Evolutionary conservation across 1,139 yeast genomes (phyloP).

Genomic region (Suhomyces taliae): DNA sequence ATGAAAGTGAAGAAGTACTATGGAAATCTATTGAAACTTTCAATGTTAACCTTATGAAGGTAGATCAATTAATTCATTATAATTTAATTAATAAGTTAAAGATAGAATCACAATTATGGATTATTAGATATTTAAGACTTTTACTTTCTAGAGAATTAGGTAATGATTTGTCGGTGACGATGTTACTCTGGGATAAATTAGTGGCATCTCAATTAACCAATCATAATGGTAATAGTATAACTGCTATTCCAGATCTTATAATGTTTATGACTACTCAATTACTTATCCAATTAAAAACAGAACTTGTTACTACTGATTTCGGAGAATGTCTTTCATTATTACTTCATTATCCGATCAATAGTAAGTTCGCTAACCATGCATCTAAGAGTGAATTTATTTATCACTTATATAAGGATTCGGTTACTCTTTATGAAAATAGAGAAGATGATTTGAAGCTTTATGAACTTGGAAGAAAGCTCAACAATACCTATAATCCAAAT

Average conservation of each 20-base stretch:
- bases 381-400: conserved; percentile 21
- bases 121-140: conserved; percentile 62
- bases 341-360: conserved; percentile 55
- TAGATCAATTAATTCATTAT: conserved; percentile 48
- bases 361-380: conserved; percentile 14
- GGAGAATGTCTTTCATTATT: conserved; percentile 60
- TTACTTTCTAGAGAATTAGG: conserved; percentile 62
- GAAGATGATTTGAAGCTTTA: conserved; percentile 42
- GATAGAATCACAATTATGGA: conserved; percentile 65
- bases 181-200: conserved; percentile 60
- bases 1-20: conserved; percentile 42
- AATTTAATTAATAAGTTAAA: conserved; percentile 46
- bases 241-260: conserved; percentile 39
- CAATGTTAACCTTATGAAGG: conserved; percentile 46
- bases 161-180: conserved; percentile 38
- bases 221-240: conserved; percentile 17
- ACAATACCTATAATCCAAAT: conserved; percentile 37
- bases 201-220: conserved; percentile 29
- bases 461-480: conserved; percentile 40
- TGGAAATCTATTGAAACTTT: conserved; percentile 50
- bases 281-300: conserved; percentile 50
- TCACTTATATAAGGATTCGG: conserved; percentile 31
- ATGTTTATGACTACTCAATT: conserved; percentile 53
- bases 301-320: conserved; percentile 55
- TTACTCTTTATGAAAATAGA: conserved; percentile 27